Percentiles rank a stretch among this genome's conserved stretches.
phyloP scores from a whole-genome alignment of 108 stramenopile genomes.

The Skeletonema costatum region DNA sequence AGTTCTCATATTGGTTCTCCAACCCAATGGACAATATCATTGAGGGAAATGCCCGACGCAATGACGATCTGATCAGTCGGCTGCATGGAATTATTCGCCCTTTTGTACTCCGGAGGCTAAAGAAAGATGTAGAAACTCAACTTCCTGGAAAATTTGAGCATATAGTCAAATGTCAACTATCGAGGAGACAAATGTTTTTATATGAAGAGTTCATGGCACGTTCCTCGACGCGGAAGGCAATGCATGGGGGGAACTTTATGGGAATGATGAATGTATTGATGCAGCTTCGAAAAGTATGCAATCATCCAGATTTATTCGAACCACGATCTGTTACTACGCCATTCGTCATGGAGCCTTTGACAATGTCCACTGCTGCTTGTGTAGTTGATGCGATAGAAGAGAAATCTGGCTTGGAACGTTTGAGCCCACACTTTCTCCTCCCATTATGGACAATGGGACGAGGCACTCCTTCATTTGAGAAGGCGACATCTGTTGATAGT shows the following conservation, averaged over 20 bases:
- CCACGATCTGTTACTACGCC: constrained; percentile 93
- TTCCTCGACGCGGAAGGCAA: constrained; percentile 88
- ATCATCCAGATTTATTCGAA: constrained; percentile 99
- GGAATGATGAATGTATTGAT: constrained; percentile 99
- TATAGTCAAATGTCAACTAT: constrained; percentile 91
- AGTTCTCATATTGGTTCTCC: constrained; percentile 99
- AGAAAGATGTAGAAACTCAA: constrained; percentile 97
- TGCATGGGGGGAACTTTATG: constrained; percentile 93
- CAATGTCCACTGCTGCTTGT: constrained; percentile 47
- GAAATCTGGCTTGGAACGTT: constrained; percentile 31
- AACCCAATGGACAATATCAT: constrained; percentile 95
- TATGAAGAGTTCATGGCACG: constrained; percentile 99
- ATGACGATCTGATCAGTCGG: constrained; percentile 84
- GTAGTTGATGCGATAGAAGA: constrained; percentile 48
- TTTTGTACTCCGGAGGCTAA: constrained; percentile 94
- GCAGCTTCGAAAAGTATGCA: constrained; percentile 99
- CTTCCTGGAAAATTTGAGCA: constrained; percentile 97
- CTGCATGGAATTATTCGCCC: constrained; percentile 97
- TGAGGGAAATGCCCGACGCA: constrained; percentile 78
- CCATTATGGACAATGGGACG: constrained; percentile 69
- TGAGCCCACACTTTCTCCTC: constrained; percentile 46
- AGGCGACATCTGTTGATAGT: constrained; percentile 46
- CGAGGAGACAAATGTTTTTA: constrained; percentile 91
- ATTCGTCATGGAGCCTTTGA: constrained; percentile 76
- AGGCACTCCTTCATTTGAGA: constrained; percentile 52